These are phyloP conservation scores for Hepatocystis sp. DNA, from an alignment of 169 alveolate species.

Conservation along the genomic window DNA sequence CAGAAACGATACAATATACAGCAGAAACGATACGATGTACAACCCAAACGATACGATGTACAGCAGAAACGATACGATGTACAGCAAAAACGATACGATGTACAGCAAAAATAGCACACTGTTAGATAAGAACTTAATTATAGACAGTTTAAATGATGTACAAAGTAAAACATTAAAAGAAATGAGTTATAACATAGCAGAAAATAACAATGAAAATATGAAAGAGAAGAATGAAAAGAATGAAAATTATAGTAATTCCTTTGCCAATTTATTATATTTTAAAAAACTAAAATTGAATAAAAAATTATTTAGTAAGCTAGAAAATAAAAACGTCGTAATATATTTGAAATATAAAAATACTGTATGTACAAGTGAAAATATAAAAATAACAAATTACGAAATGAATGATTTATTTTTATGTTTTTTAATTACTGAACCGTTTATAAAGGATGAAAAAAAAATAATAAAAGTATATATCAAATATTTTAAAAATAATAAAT, in stretches of 20 bases:
- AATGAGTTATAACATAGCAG: not conserved
- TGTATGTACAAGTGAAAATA: slow-evolving; percentile 57
- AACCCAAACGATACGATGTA: too few relatives aligned
- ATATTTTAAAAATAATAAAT: slow-evolving; percentile 63
- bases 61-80: too few relatives aligned
- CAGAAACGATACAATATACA: too few relatives aligned
- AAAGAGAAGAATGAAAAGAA: not conserved
- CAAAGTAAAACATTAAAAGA: not conserved
- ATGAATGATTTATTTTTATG: slow-evolving; percentile 47
- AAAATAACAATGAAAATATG: not conserved
- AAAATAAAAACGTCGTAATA: slow-evolving; percentile 53
- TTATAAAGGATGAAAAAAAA: slow-evolving; percentile 43
- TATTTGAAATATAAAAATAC: slow-evolving; percentile 63
- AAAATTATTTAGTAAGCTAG: slow-evolving; percentile 48
- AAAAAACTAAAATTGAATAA: slow-evolving; percentile 57
- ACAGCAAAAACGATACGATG: too few relatives aligned
- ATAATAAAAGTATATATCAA: slow-evolving; percentile 53
- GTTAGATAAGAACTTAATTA: too few relatives aligned
- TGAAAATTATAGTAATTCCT: slow-evolving; percentile 17
- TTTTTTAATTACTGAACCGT: slow-evolving; percentile 55
- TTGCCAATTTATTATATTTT: slow-evolving; percentile 45
- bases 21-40: too few relatives aligned
- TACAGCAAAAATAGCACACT: too few relatives aligned
- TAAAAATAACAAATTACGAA: slow-evolving; percentile 27
- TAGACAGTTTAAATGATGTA: too few relatives aligned